Percentiles rank a stretch among this genome's conserved stretches.
Conservation (phyloP, 1,284 basidiomycete genomes). For the Moesziomyces parantarcticus region DNA sequence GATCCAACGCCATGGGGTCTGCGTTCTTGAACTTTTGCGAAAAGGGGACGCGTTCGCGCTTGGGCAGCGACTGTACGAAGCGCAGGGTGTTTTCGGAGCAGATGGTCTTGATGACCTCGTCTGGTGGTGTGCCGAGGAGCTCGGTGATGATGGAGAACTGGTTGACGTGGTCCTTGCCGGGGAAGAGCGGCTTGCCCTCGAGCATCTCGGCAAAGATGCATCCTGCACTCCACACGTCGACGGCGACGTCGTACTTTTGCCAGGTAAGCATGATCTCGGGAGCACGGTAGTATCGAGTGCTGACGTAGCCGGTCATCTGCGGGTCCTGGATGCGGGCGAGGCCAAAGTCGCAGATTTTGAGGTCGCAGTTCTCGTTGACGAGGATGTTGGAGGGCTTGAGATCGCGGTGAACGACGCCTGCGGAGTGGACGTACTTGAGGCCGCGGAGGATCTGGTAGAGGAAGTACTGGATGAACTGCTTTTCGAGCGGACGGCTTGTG, state of each 20-base stretch:
- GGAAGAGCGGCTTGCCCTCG: constrained; percentile 97
- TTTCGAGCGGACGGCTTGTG: constrained; percentile 95
- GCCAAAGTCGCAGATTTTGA: constrained; percentile 99
- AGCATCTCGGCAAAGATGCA: constrained; percentile 99
- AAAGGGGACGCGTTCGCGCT: constrained; percentile 94
- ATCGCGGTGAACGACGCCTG: constrained; percentile 98
- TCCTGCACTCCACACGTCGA: constrained; percentile 98
- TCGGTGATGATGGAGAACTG: constrained; percentile 99
- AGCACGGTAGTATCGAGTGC: constrained; percentile 97
- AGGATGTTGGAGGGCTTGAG: constrained; percentile 98
- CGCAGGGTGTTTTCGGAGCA: constrained; percentile 98
- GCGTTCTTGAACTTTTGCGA: constrained; percentile 89
- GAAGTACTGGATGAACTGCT: constrained; percentile 99
- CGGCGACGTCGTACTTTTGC: constrained; percentile 99
- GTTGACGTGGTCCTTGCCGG: constrained; percentile 98
- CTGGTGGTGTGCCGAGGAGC: constrained; percentile 93
- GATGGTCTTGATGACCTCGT: constrained; percentile 99
- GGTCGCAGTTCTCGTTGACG: constrained; percentile 99
- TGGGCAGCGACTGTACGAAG: constrained; percentile 96
- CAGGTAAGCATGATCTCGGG: constrained; percentile 99
- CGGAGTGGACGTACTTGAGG: constrained; percentile 98
- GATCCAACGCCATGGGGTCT: constrained; percentile 92
- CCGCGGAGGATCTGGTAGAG: constrained; percentile 98
- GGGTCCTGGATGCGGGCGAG: constrained; percentile 92
- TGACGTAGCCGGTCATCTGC: constrained; percentile 99